Evolutionary conservation across 257 asterid species (phyloP).

Genomic region (Solanum acaule): DNA sequence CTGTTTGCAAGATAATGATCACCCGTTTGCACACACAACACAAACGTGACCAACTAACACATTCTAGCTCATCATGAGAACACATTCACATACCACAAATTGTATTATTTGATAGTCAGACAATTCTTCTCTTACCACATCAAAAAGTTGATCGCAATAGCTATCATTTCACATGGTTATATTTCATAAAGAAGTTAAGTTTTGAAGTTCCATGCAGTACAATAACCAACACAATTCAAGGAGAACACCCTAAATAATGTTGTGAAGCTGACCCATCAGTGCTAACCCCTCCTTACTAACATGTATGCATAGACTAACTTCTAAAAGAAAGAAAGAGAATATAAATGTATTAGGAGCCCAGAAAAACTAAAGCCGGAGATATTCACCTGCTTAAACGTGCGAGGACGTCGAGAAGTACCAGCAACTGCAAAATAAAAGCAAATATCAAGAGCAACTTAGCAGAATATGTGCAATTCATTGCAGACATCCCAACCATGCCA

Average conservation of each 20-base stretch:
- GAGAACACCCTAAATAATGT: neutral
- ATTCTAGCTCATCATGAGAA: neutral
- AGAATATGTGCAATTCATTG: neutral
- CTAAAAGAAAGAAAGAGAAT: neutral
- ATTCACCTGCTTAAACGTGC: slow-evolving; percentile 66
- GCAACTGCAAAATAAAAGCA: slow-evolving; percentile 42
- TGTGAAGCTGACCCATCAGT: neutral
- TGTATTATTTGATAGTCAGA: neutral
- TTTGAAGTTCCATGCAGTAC: neutral
- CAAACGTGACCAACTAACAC: neutral
- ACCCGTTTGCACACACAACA: neutral
- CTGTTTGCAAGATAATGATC: neutral
- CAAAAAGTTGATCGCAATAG: neutral
- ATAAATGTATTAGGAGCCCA: too few relatives aligned
- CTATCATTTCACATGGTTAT: neutral
- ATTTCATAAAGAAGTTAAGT: neutral
- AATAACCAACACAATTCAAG: neutral
- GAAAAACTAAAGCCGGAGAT: neutral
- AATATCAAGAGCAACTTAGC: neutral
- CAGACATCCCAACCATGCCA: neutral
- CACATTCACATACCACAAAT: neutral
- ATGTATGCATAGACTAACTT: neutral
- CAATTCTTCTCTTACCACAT: neutral
- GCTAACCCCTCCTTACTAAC: neutral
- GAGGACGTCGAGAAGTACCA: slow-evolving; percentile 86